These are phyloP conservation scores for Colletotrichum siamense DNA, from an alignment of 2,329 filamentous ascomycete species.

Conservation along the genomic window DNA sequence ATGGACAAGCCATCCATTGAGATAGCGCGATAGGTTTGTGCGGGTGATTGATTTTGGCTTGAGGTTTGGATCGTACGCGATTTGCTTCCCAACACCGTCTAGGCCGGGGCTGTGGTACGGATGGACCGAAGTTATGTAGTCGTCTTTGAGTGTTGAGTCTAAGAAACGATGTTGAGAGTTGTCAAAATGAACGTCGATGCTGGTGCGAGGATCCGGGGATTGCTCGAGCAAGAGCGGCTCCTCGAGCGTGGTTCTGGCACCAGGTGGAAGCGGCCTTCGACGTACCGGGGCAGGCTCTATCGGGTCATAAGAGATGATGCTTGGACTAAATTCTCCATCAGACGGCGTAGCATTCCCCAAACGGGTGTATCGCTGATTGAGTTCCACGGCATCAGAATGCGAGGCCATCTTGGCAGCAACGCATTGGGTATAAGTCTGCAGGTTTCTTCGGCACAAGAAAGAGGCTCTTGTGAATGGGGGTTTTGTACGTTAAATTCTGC, in stretches of 20 bases:
- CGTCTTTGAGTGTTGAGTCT: not conserved
- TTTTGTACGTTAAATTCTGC: not conserved
- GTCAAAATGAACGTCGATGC: not conserved
- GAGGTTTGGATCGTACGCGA: not conserved
- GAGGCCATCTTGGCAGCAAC: not conserved
- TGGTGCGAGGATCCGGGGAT: not conserved
- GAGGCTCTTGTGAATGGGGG: not conserved
- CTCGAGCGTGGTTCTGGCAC: not conserved
- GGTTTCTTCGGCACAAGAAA: not conserved
- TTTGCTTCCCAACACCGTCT: not conserved
- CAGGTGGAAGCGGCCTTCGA: not conserved
- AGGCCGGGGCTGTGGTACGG: not conserved
- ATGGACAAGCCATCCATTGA: slow-evolving; percentile 5
- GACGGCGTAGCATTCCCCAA: not conserved
- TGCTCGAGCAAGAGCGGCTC: not conserved
- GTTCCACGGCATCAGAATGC: not conserved
- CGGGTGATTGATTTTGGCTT: not conserved
- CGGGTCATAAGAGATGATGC: not conserved
- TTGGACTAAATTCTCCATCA: not conserved
- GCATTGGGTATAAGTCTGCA: not conserved
- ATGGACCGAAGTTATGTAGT: not conserved
- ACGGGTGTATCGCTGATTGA: not conserved
- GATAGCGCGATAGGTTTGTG: not conserved
- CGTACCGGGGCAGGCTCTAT: not conserved
- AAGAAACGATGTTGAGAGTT: no score